phyloP scores from a whole-genome alignment of 1,284 basidiomycete genomes.

The Pascua sp. region DNA sequence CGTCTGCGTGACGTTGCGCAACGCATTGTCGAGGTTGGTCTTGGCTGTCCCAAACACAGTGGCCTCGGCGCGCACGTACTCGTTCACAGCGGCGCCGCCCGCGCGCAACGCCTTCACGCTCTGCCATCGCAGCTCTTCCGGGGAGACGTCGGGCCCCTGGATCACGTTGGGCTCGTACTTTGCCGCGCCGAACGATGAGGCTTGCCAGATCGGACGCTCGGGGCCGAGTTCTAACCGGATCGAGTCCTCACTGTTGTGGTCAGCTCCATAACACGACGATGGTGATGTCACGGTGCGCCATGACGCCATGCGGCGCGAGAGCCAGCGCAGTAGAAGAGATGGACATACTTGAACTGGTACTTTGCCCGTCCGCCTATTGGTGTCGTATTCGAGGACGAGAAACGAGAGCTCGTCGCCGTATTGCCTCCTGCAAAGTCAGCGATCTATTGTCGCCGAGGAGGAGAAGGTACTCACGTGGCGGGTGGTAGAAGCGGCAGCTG shows the following conservation, averaged over 20 bases:
- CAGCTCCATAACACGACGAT: background rate
- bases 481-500: constrained; percentile 37
- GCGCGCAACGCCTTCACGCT: constrained; percentile 56
- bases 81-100: constrained; percentile 3
- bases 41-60: constrained; percentile 22
- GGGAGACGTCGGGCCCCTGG: constrained; percentile 65
- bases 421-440: too few relatives aligned
- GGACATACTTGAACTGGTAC: constrained; percentile 41
- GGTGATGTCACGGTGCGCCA: background rate
- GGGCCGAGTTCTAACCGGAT: constrained; percentile 33
- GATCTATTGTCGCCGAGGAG: background rate
- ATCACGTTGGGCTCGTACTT: constrained; percentile 72
- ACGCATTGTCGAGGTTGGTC: constrained; percentile 27
- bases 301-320: background rate
- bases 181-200: constrained; percentile 69
- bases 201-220: constrained; percentile 66
- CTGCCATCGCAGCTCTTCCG: constrained; percentile 74
- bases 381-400: constrained; percentile 18
- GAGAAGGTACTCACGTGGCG: constrained; percentile 16
- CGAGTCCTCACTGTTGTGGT: constrained; percentile 30
- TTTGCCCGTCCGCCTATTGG: constrained; percentile 21
- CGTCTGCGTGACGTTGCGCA: constrained; percentile 24
- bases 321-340: background rate
- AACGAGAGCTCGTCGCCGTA: too few relatives aligned
- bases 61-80: constrained; percentile 37